Evolutionary conservation across 2,329 filamentous ascomycete species (phyloP).

Genomic region (Penicillium sp.): DNA sequence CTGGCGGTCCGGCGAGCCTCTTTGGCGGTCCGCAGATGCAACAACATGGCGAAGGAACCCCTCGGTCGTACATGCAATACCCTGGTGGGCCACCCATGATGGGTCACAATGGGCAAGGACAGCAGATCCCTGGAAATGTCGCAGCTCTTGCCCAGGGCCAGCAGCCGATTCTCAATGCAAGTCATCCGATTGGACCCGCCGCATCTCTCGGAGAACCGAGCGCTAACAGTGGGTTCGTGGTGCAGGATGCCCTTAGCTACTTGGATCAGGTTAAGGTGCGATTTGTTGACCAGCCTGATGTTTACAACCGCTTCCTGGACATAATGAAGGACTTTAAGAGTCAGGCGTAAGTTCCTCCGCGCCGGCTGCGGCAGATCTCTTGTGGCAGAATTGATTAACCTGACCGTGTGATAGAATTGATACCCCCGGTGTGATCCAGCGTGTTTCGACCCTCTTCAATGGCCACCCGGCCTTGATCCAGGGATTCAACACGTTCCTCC

Average conservation of each 20-base stretch:
- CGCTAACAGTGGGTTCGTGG: constrained; percentile 43
- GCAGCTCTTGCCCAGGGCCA: constrained; percentile 73
- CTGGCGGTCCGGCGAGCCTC: constrained; percentile 64
- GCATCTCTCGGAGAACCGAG: not conserved
- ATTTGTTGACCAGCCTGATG: constrained; percentile 94
- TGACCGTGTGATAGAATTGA: constrained; percentile 67
- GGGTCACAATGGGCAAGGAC: constrained; percentile 50
- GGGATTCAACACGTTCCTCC: constrained; percentile 97
- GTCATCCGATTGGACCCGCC: constrained; percentile 32
- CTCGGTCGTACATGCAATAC: constrained; percentile 66
- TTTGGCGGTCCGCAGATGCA: constrained; percentile 68
- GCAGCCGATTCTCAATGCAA: constrained; percentile 76
- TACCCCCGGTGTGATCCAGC: constrained; percentile 94
- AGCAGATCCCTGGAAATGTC: constrained; percentile 54
- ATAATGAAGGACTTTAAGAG: constrained; percentile 99
- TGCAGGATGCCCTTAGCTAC: constrained; percentile 85
- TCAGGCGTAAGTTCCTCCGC: constrained; percentile 70
- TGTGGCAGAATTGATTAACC: too few species aligned
- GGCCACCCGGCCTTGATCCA: constrained; percentile 95
- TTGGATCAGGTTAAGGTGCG: constrained; percentile 98
- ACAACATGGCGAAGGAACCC: constrained; percentile 60
- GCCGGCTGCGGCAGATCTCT: too few species aligned
- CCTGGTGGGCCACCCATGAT: constrained; percentile 58
- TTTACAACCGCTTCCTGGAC: constrained; percentile 94
- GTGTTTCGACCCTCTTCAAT: constrained; percentile 92